phyloP scores from a whole-genome alignment of 805 yeast genomes.

The Candida montana region DNA sequence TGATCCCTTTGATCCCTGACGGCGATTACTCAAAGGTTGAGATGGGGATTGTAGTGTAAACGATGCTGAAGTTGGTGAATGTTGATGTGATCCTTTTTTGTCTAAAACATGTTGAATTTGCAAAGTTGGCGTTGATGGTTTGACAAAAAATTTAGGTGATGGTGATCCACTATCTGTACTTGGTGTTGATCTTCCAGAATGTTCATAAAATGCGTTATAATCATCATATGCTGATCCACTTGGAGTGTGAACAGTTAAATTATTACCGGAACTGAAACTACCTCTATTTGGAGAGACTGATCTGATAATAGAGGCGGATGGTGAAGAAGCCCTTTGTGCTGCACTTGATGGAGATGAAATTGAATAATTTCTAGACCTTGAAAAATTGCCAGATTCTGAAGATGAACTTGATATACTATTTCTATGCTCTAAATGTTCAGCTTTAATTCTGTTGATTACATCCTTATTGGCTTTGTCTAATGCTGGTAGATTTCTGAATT shows the following conservation, averaged over 20 bases:
- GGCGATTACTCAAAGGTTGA: background rate
- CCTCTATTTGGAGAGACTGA: constrained; percentile 29
- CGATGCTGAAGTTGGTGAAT: constrained; percentile 2
- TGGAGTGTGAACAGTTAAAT: constrained; percentile 16
- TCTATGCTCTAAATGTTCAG: constrained; percentile 57
- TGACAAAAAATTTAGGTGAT: constrained; percentile 14
- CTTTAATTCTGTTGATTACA: constrained; percentile 79
- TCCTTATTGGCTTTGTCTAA: constrained; percentile 92
- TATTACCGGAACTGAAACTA: constrained; percentile 15
- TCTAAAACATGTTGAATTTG: constrained; percentile 1
- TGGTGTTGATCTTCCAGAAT: constrained; percentile 31
- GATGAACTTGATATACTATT: constrained; percentile 34
- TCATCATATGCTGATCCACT: constrained; percentile 26
- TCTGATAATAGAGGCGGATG: constrained; percentile 28
- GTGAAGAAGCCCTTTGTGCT: constrained; percentile 43
- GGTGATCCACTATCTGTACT: constrained; percentile 28
- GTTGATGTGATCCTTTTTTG: background rate
- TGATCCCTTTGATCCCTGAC: constrained; percentile 14
- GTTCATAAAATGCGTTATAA: constrained; percentile 17
- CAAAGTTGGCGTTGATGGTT: constrained; percentile 20
- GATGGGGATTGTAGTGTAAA: background rate
- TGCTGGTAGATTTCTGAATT: constrained; percentile 82
- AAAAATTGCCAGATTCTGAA: constrained; percentile 24
- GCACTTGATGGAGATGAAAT: constrained; percentile 29
- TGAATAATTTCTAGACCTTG: constrained; percentile 27